These are phyloP conservation scores for Rhodotorula babjevae DNA, from an alignment of 768 basidiomycete species.

Conservation along the genomic window DNA sequence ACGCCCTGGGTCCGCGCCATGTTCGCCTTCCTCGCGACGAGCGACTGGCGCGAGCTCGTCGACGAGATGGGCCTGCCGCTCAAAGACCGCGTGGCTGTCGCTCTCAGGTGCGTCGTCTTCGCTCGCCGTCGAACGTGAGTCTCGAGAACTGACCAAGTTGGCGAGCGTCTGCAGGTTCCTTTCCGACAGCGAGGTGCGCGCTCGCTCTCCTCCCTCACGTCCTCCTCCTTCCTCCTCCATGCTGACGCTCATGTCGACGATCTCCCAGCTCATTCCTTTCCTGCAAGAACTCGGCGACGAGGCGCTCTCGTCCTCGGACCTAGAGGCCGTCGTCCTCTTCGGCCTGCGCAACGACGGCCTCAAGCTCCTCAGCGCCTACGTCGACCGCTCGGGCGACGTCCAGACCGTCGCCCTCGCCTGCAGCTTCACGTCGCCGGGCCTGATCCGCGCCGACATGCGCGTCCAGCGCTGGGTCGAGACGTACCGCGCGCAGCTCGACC, in stretches of 20 bases:
- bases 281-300: constrained; percentile 28
- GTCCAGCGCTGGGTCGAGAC: constrained; percentile 36
- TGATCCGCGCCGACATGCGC: constrained; percentile 27
- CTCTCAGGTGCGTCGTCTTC: constrained; percentile 8
- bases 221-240: neutral
- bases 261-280: constrained; percentile 33
- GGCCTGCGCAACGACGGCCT: constrained; percentile 37
- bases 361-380: constrained; percentile 26
- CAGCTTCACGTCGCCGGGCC: constrained; percentile 35
- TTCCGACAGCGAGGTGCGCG: constrained; percentile 23
- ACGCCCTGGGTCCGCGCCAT: constrained; percentile 36
- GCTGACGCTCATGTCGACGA: neutral
- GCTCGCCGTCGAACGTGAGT: too few relatives aligned
- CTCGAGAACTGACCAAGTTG: neutral
- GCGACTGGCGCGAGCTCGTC: constrained; percentile 37
- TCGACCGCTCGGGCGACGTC: constrained; percentile 34
- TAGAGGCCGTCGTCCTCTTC: constrained; percentile 37
- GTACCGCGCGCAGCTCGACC: constrained; percentile 33
- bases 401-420: constrained; percentile 37
- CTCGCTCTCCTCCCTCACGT: too few relatives aligned
- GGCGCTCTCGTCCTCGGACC: constrained; percentile 29
- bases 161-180: constrained; percentile 11
- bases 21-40: constrained; percentile 33
- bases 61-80: constrained; percentile 36
- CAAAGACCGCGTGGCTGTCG: constrained; percentile 34